Conservation (phyloP, 768 basidiomycete species). For the Termitomyces eurrhizus region DNA sequence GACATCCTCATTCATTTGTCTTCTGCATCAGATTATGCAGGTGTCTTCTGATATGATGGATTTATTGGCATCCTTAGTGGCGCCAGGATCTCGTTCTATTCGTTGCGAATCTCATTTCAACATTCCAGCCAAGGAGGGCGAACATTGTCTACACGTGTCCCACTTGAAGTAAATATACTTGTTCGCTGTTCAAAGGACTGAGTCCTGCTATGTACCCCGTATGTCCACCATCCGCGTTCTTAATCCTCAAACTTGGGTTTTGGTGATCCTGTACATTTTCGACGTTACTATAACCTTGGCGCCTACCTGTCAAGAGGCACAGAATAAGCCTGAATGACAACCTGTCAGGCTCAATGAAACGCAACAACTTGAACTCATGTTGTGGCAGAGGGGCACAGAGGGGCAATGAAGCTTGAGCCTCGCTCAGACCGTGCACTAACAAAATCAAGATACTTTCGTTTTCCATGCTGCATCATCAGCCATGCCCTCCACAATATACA, state of each 20-base stretch:
- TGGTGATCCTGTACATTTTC: not conserved
- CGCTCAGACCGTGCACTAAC: not conserved
- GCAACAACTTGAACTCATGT: not conserved
- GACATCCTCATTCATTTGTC: not conserved
- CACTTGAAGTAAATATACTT: not conserved
- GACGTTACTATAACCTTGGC: not conserved
- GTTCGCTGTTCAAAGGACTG: not conserved
- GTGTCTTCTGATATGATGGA: not conserved
- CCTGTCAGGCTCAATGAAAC: not conserved
- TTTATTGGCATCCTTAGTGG: not conserved
- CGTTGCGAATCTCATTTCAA: not conserved
- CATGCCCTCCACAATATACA: not conserved
- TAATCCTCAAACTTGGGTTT: not conserved
- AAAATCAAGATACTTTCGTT: not conserved
- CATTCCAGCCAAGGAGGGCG: not conserved
- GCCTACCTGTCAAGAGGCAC: not conserved
- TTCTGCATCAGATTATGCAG: not conserved
- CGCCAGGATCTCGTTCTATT: not conserved
- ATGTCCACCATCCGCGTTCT: not conserved
- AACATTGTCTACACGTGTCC: not conserved
- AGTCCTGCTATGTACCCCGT: not conserved
- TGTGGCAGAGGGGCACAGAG: not conserved
- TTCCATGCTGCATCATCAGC: not conserved
- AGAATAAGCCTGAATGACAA: not conserved
- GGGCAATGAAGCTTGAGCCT: not conserved